Evolutionary conservation across 306 rosid genomes (phyloP).

Genomic region (Carpinus fangiana): DNA sequence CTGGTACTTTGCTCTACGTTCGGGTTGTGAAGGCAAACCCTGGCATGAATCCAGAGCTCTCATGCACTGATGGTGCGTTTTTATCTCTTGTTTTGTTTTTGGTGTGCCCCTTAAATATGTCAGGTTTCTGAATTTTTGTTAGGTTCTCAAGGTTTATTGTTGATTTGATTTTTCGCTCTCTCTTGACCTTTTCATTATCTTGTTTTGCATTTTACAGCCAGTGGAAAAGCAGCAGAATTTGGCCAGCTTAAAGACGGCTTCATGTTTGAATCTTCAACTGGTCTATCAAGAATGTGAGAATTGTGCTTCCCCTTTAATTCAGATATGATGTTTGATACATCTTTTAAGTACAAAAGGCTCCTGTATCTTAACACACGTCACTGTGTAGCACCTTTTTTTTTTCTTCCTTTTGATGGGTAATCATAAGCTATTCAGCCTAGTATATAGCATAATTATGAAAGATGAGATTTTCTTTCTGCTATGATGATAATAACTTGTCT

Average conservation of each 20-base stretch:
- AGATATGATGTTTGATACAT: background rate
- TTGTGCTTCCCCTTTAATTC: background rate
- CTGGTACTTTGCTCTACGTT: slow-evolving; percentile 68
- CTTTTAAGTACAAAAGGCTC: background rate
- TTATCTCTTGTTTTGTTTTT: background rate
- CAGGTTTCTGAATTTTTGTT: background rate
- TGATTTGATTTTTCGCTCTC: slow-evolving; percentile 12
- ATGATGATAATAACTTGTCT: slow-evolving; percentile 2
- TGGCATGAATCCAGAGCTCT: slow-evolving; percentile 86
- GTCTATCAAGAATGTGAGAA: slow-evolving; percentile 79
- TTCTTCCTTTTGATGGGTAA: background rate
- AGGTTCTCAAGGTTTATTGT: slow-evolving; percentile 2
- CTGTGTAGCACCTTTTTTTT: background rate
- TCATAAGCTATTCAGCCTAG: background rate
- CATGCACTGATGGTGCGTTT: slow-evolving; percentile 85
- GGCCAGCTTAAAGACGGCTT: slow-evolving; percentile 83
- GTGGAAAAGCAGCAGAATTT: slow-evolving; percentile 81
- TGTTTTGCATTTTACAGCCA: slow-evolving; percentile 40
- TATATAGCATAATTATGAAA: background rate
- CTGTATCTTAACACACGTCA: background rate
- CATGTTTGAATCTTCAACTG: slow-evolving; percentile 81
- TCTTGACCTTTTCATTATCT: slow-evolving; percentile 8
- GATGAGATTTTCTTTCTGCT: slow-evolving; percentile 7
- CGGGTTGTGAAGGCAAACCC: slow-evolving; percentile 84
- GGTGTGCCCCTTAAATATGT: background rate